phyloP scores from a whole-genome alignment of 2,329 filamentous ascomycete species.

The Fusarium sacchari region DNA sequence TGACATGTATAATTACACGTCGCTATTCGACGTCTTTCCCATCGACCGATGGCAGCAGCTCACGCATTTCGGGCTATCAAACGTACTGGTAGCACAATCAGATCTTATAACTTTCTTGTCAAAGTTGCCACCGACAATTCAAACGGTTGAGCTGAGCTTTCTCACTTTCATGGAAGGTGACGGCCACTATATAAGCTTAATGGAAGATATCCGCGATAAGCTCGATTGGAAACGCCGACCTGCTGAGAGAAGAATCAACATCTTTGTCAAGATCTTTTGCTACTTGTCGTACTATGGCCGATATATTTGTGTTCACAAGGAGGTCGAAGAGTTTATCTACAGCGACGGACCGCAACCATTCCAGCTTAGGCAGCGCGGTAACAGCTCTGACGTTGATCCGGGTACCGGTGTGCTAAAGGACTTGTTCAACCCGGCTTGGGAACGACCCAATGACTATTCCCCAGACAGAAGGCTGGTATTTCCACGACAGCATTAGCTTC shows the following conservation, averaged over 20 bases:
- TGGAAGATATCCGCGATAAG: neutral
- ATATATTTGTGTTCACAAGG: neutral
- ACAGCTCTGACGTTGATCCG: neutral
- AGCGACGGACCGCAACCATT: neutral
- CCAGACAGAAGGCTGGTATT: neutral
- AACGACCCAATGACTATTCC: accelerated
- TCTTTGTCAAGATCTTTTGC: neutral
- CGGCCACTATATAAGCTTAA: neutral
- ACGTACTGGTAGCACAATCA: neutral
- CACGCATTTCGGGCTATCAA: neutral
- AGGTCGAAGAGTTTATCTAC: neutral
- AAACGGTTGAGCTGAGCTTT: neutral
- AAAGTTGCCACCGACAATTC: neutral
- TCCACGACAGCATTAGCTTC: neutral
- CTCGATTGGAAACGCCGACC: neutral
- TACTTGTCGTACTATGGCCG: neutral
- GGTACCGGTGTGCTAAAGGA: neutral
- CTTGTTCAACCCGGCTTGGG: neutral
- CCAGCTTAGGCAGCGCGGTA: neutral
- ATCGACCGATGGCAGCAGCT: neutral
- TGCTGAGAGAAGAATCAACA: accelerated
- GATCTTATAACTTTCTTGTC: neutral
- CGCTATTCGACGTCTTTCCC: neutral
- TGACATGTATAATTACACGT: neutral
- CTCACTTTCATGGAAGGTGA: neutral